Evolutionary conservation across 495 filamentous ascomycete species (phyloP).

Genomic region (Penicillium steckii): DNA sequence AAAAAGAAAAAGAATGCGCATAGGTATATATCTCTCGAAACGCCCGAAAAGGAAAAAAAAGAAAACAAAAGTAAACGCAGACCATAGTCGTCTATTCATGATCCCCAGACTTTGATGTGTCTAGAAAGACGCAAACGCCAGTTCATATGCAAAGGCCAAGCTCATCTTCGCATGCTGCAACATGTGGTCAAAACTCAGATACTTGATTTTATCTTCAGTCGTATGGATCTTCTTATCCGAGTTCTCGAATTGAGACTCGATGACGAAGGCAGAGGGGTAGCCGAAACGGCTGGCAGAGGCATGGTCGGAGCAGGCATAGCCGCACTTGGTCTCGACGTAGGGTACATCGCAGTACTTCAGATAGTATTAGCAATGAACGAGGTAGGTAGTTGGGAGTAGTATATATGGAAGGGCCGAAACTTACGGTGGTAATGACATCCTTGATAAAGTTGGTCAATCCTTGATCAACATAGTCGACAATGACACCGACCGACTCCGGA

Average conservation of each 20-base stretch:
- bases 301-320: constrained; percentile 96
- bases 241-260: constrained; percentile 84
- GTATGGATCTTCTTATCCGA: constrained; percentile 88
- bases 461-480: constrained; percentile 86
- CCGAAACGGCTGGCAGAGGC: constrained; percentile 95
- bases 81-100: too few species aligned
- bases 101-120: neutral
- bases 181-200: constrained; percentile 96
- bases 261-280: constrained; percentile 94
- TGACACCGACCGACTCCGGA: constrained; percentile 86
- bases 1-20: constrained; percentile 1
- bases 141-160: constrained; percentile 83
- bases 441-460: constrained; percentile 90
- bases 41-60: constrained; percentile 12
- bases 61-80: constrained; percentile 3
- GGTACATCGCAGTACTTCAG: constrained; percentile 83
- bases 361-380: constrained; percentile 7
- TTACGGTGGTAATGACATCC: constrained; percentile 72
- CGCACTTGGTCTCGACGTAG: constrained; percentile 88
- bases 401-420: constrained; percentile 5
- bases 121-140: constrained; percentile 54
- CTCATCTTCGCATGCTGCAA: constrained; percentile 93
- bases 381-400: neutral
- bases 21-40: constrained; percentile 21
- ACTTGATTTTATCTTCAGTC: constrained; percentile 83